phyloP scores from a whole-genome alignment of 2,329 filamentous ascomycete species.

The Neonectria sp. region DNA sequence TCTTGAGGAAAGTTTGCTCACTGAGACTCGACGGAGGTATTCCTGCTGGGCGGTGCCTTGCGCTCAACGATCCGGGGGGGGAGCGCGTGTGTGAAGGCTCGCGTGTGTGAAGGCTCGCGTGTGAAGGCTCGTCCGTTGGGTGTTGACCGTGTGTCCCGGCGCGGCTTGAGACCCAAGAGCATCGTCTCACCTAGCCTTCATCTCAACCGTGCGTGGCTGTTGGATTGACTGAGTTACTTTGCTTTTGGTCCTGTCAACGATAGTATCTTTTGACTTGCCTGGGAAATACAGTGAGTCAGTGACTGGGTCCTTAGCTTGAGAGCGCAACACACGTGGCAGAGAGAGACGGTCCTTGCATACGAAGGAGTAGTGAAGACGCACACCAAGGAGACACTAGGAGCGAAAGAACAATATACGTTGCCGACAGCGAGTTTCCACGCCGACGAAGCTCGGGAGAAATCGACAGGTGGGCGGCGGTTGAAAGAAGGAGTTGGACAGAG shows the following conservation, averaged over 20 bases:
- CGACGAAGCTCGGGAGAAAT: background rate
- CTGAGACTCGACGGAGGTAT: background rate
- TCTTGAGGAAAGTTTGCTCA: background rate
- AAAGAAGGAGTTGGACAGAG: background rate
- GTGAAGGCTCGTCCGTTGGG: background rate
- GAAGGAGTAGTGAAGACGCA: background rate
- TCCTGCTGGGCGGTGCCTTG: background rate
- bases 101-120: background rate
- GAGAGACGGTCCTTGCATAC: background rate
- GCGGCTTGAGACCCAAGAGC: background rate
- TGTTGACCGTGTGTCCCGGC: background rate
- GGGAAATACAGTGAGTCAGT: background rate
- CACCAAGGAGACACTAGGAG: background rate
- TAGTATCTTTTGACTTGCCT: background rate
- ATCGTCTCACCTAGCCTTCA: background rate
- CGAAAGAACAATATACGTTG: background rate
- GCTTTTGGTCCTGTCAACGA: background rate
- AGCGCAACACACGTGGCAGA: background rate
- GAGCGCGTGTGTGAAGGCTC: background rate
- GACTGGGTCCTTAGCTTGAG: background rate
- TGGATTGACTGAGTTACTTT: background rate
- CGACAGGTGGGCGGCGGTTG: background rate
- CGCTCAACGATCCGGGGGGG: background rate
- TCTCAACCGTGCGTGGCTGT: background rate
- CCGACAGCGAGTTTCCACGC: background rate